Evolutionary conservation across 139 green algal species (phyloP).

Genomic region (Marvania coccoides): DNA sequence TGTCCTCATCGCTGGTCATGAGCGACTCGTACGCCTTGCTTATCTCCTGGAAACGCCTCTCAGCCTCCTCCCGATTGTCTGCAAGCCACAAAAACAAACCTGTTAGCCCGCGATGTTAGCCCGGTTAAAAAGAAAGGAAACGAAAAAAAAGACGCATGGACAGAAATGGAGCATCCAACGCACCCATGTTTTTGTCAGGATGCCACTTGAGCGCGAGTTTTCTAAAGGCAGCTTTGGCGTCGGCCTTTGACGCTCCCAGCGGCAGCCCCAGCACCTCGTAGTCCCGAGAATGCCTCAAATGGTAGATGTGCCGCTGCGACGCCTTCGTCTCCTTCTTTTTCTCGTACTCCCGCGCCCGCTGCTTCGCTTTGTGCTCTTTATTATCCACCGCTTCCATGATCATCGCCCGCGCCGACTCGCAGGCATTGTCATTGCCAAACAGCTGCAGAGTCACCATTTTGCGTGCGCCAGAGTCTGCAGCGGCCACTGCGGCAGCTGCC

Average conservation of each 20-base stretch:
- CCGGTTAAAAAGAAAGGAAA: conserved; percentile 1
- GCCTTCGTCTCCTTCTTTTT: conserved; percentile 52
- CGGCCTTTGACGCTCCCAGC: conserved; percentile 62
- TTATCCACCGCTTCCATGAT: conserved; percentile 62
- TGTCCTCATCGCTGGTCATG: conserved; percentile 77
- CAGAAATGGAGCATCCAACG: background rate
- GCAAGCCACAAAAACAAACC: background rate
- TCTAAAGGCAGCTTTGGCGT: conserved; percentile 74
- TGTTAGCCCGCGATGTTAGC: background rate
- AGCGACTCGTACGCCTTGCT: conserved; percentile 69
- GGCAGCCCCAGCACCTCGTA: conserved; percentile 72
- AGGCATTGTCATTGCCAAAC: conserved; percentile 62
- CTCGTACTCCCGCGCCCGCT: conserved; percentile 78
- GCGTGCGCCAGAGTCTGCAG: background rate
- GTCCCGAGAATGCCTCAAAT: conserved; percentile 69
- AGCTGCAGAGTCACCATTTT: conserved; percentile 66
- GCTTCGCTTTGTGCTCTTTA: conserved; percentile 75
- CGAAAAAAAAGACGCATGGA: background rate
- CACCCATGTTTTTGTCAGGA: conserved; percentile 74
- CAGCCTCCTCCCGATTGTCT: conserved; percentile 58
- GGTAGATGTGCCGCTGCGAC: conserved; percentile 67
- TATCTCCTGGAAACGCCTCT: conserved; percentile 78
- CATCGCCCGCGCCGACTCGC: conserved; percentile 53
- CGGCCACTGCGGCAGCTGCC: background rate
- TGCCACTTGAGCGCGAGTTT: conserved; percentile 76